Base-by-base conservation (phyloP, 768 basidiomycete genomes). In the Ramaria sp. region DNA sequence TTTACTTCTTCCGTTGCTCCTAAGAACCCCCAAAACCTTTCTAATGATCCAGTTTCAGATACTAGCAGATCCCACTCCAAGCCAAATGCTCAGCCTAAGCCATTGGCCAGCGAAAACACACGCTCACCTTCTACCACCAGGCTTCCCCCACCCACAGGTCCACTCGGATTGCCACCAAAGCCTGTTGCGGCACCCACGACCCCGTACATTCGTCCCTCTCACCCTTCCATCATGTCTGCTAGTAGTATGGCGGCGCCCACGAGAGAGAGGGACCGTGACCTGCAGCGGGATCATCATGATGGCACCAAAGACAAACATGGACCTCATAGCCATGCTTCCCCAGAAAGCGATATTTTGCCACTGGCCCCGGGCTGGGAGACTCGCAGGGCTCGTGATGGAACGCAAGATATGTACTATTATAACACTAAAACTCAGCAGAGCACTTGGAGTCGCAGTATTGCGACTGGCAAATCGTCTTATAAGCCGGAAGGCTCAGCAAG, bases 341-440 rank as follows among this genome's bases (percentile, higher is more conserved):
- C 55, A 19, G 55, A 57, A 27, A 50, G 17, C 20, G 55, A 57
- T 39, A 11, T 11, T n/a, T 39, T 39, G n/a, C 41, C 67, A 38
- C 72, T 84, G 27, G 82, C 83, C 17, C 73, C 76, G 24, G 76
- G 76, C 54, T 84, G 84, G 84, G 84, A 86, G 69, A 60, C 73
- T 59, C 46, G 59, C n/a, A 57, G 45, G 37, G 43, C 59, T 39
- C 77, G 81, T 59, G 64, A 72, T 58, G 73, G 47, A 7, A 20
- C 76, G 10, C 69, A 69, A 17, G 73, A 75, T 19, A 63, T 67
- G 4, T 84, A 85, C 61, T 84, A 79, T 61, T 83, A 81, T 62
- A 84, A 85, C 61, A 63, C 65, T 46, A 73, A 72, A 59, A 83
- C 82, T 6, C 67, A 77, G 50, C 71, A 79, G 65, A 78, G 78